phyloP scores from a whole-genome alignment of 106 monocot species.

The Dioscorea zingiberensis region DNA sequence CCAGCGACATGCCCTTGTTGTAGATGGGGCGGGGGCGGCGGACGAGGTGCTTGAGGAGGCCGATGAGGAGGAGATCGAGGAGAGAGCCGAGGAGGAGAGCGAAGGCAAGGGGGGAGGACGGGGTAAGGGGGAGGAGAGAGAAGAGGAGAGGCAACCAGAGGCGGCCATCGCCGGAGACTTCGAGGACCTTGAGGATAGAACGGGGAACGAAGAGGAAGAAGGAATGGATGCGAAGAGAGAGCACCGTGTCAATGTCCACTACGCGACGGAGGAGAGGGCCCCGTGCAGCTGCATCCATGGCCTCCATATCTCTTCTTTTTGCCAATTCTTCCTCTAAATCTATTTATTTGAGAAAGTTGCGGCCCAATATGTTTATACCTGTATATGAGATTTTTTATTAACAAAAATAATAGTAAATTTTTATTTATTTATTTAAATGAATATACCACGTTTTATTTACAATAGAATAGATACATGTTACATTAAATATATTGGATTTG shows the following conservation, averaged over 20 bases:
- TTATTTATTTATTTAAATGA: too few relatives aligned
- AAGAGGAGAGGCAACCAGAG: constrained; percentile 76
- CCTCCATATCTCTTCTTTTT: too few relatives aligned
- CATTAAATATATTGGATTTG: too few relatives aligned
- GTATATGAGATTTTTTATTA: too few relatives aligned
- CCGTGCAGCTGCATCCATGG: too few relatives aligned
- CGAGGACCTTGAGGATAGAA: constrained; percentile 61
- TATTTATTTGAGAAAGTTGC: too few relatives aligned
- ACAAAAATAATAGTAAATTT: too few relatives aligned
- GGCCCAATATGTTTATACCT: too few relatives aligned
- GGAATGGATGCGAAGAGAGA: constrained; percentile 44
- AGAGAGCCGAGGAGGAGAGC: constrained; percentile 51
- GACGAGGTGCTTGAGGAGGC: constrained; percentile 64
- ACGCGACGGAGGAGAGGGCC: constrained; percentile 21
- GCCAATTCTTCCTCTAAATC: too few relatives aligned
- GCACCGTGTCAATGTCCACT: constrained; percentile 34
- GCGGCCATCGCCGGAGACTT: constrained; percentile 91
- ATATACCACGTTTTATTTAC: too few relatives aligned
- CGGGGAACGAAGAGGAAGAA: constrained; percentile 51
- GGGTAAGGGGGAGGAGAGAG: constrained; percentile 46
- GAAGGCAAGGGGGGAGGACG: constrained; percentile 17
- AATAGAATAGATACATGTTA: too few relatives aligned
- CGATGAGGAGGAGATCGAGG: constrained; percentile 78
- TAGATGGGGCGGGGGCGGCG: constrained; percentile 85
- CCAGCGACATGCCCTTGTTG: constrained; percentile 70